Evolutionary conservation across 1,284 basidiomycete species (phyloP), one percentile per base, ranked within the genome.

Genomic region (Schizophyllum commune): DNA sequence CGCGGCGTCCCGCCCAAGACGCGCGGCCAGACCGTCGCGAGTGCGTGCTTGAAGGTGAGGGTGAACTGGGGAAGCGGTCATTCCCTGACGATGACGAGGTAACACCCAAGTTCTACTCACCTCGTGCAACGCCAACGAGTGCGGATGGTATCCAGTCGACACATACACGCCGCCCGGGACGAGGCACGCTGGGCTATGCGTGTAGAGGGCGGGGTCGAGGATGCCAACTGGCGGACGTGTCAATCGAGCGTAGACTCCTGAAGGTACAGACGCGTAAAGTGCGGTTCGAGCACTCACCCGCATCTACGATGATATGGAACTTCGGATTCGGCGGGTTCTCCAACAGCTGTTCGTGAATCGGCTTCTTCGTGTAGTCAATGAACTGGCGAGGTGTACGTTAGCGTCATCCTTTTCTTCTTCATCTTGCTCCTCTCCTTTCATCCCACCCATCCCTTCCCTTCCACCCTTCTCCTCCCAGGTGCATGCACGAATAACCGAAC

Each of bases 321-420:
- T 66, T 71, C 1, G 71, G 68, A 1, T 70, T 65, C 0, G 70
- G 72, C 0, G 71, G 67, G 39, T 73, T 63, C 11, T 67, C 64
- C 1, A 64, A 57, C 8, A 83, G 72, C 32, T 72, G 70, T 58
- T 75, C 69, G 20, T 70, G 66, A 1, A 82, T 65, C 4, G 79
- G 71, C 17, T 68, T 69, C 1, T 68, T 66, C 0, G 73, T 77
- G 61, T 86, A 85, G 66, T 84, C 81, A 27, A 85, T 68, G 51
- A 79, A 75, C 71, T 76, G 57, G 11, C 19, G 39, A 8, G 17
- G 39, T 4, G 39, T 27, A 5, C 13, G 39, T 47, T 27, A 55
- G 19, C 53, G 27, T 19, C 19, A n/a, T 51, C 11, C 11, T 51
- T 11, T 11, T 51, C 11, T n/a, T n/a, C n/a, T n/a, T n/a, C n/a